Evolutionary conservation across 345 rosid genomes (phyloP).

Genomic region (Syzygium jambos): DNA sequence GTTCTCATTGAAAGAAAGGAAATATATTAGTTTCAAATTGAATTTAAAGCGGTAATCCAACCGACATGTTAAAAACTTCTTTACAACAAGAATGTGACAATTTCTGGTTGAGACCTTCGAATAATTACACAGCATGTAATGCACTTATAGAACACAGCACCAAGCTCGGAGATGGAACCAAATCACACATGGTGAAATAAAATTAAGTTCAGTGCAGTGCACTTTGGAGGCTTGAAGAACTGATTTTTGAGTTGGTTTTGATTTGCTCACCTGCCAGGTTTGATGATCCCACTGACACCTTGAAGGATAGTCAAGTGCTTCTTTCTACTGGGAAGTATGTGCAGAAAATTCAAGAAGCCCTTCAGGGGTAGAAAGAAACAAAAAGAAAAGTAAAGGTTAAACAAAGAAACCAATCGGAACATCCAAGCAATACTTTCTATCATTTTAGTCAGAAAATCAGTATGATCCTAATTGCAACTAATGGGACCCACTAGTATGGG

Average conservation of each 20-base stretch:
- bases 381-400: not conserved
- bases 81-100: not conserved
- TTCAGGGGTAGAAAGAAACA: not conserved
- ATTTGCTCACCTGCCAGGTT: conserved; percentile 32
- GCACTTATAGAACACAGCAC: not conserved
- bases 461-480: not conserved
- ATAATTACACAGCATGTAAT: not conserved
- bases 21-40: not conserved
- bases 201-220: not conserved
- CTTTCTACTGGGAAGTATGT: conserved; percentile 19
- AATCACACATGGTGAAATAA: not conserved
- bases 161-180: not conserved
- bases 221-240: not conserved
- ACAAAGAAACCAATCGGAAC: not conserved
- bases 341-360: conserved; percentile 11
- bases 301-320: conserved; percentile 19
- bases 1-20: not conserved
- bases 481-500: not conserved
- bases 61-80: not conserved
- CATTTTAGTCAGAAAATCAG: not conserved
- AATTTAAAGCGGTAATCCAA: not conserved
- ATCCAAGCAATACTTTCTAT: not conserved
- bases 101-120: not conserved
- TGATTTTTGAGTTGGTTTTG: not conserved
- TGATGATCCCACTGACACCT: conserved; percentile 46